Conservation (phyloP, 1,284 basidiomycete genomes). For the Heterobasidion occidentale region DNA sequence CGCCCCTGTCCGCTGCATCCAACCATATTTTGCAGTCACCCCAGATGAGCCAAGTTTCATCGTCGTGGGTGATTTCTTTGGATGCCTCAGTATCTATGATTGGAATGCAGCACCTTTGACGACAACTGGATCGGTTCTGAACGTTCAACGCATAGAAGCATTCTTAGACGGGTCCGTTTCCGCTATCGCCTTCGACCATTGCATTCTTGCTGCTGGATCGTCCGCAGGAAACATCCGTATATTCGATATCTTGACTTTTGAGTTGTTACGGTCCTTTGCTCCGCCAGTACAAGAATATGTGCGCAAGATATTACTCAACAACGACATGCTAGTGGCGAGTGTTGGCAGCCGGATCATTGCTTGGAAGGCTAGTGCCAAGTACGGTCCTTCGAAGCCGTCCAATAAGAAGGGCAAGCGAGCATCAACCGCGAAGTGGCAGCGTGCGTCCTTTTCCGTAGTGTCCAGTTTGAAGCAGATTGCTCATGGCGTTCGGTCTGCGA, state of each 20-base stretch:
- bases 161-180: constrained; percentile 53
- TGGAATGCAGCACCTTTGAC: constrained; percentile 27
- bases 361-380: constrained; percentile 47
- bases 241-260: constrained; percentile 63
- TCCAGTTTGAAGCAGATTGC: constrained; percentile 6
- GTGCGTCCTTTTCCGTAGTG: constrained; percentile 32
- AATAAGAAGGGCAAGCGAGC: constrained; percentile 14
- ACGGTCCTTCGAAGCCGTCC: constrained; percentile 18
- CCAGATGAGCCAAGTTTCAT: constrained; percentile 37
- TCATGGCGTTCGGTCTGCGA: not conserved
- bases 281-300: constrained; percentile 43
- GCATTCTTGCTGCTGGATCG: constrained; percentile 56
- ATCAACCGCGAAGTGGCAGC: constrained; percentile 29
- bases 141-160: constrained; percentile 47
- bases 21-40: constrained; percentile 36
- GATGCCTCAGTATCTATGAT: constrained; percentile 51
- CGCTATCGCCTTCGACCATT: constrained; percentile 51
- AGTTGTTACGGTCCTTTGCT: constrained; percentile 44
- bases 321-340: constrained; percentile 54
- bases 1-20: constrained; percentile 37
- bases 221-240: constrained; percentile 53
- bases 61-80: constrained; percentile 49
- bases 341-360: constrained; percentile 61
- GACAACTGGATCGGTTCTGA: constrained; percentile 17
- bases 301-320: constrained; percentile 53